phyloP scores from a whole-genome alignment of 2,329 filamentous ascomycete species.

The Pestalotiopsis sp. region DNA sequence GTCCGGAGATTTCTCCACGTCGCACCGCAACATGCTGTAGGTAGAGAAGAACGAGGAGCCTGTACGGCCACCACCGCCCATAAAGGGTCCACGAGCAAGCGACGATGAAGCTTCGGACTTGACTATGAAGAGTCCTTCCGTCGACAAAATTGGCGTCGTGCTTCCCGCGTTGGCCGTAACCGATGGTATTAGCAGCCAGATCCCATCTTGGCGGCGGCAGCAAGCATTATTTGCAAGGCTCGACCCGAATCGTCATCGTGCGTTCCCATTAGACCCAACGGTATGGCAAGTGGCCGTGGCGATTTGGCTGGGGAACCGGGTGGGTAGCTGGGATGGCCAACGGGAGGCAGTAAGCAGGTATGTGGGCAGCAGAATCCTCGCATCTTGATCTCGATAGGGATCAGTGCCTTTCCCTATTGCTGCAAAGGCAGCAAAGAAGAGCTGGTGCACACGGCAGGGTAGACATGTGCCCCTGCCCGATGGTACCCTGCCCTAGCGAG shows the following conservation, averaged over 20 bases:
- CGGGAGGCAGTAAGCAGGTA: background rate
- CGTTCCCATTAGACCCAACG: slow-evolving; percentile 14
- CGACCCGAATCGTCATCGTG: slow-evolving; percentile 7
- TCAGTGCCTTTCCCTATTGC: background rate
- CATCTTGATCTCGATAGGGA: background rate
- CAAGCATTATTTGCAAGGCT: background rate
- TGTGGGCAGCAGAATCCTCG: slow-evolving; percentile 2
- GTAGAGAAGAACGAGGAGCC: background rate
- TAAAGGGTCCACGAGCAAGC: background rate
- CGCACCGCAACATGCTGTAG: background rate
- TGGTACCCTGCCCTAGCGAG: background rate
- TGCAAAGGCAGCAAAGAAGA: background rate
- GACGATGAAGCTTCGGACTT: background rate
- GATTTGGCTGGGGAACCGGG: background rate
- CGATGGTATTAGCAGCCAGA: background rate
- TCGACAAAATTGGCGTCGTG: background rate
- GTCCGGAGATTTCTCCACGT: slow-evolving; percentile 10
- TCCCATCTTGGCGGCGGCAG: background rate
- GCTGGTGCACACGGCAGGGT: background rate
- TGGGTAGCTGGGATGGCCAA: background rate
- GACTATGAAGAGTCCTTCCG: background rate
- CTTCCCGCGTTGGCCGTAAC: background rate
- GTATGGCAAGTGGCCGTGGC: slow-evolving; percentile 4
- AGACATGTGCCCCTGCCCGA: slow-evolving; percentile 8
- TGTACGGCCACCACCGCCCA: background rate